Evolutionary conservation across 163 green algal species (phyloP).

Genomic region (Scenedesmus sp.): DNA sequence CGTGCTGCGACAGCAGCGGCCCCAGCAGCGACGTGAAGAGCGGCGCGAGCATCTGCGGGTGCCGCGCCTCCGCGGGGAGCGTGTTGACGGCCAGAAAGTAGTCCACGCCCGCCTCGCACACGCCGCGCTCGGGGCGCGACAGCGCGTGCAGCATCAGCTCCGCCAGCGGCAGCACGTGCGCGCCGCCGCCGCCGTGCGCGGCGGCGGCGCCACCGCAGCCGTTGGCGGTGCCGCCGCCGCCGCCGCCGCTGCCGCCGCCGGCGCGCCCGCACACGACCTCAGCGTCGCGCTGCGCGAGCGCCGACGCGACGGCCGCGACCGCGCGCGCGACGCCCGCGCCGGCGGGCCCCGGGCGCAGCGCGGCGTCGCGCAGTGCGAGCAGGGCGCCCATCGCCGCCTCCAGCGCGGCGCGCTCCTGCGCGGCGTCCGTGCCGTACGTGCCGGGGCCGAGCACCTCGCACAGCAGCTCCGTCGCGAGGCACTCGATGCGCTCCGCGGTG

Average conservation of each 20-base stretch:
- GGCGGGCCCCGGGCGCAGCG: not conserved
- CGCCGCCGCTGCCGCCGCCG: not conserved
- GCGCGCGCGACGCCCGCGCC: slow-evolving; percentile 23
- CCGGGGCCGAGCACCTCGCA: slow-evolving; percentile 42
- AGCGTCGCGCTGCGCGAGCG: slow-evolving; percentile 29
- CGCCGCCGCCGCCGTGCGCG: not conserved
- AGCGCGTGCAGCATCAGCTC: slow-evolving; percentile 48
- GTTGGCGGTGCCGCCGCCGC: not conserved
- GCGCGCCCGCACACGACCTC: slow-evolving; percentile 29
- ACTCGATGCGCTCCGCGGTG: slow-evolving; percentile 31
- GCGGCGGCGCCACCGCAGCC: not conserved
- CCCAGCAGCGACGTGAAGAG: slow-evolving; percentile 45
- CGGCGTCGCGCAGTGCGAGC: slow-evolving; percentile 22
- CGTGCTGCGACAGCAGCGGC: slow-evolving; percentile 41
- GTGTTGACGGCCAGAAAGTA: slow-evolving; percentile 62
- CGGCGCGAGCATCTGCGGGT: slow-evolving; percentile 42
- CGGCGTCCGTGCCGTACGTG: not conserved
- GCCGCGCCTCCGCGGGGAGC: slow-evolving; percentile 42
- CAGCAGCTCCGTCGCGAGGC: slow-evolving; percentile 40
- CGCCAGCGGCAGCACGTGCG: slow-evolving; percentile 39
- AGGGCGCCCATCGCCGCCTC: slow-evolving; percentile 33
- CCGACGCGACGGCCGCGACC: slow-evolving; percentile 27
- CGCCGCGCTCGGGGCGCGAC: slow-evolving; percentile 25
- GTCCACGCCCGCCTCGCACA: slow-evolving; percentile 45
- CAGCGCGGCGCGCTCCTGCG: slow-evolving; percentile 21